Conservation (phyloP, 345 rosid species). For the Moringa oleifera region DNA sequence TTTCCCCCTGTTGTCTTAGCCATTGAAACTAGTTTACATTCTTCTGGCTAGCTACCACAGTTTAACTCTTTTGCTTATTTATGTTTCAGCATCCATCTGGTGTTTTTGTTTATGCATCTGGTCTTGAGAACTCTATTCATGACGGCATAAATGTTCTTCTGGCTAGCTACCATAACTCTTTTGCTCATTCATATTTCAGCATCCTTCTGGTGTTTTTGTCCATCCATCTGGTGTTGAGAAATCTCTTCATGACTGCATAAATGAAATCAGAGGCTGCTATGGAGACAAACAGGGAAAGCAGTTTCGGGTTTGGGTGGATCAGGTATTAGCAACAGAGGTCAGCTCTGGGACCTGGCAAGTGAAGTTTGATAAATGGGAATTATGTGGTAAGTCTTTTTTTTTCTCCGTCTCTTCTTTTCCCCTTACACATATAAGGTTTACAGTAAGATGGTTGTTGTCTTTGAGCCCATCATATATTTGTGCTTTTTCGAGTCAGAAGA, state of each 20-base stretch:
- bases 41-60: background rate
- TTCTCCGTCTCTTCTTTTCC: conserved; percentile 2
- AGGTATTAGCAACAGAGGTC: conserved; percentile 46
- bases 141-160: conserved; percentile 32
- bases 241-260: conserved; percentile 46
- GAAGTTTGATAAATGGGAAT: conserved; percentile 78
- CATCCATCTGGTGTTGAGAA: conserved; percentile 75
- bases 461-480: background rate
- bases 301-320: conserved; percentile 83
- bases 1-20: background rate
- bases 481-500: background rate
- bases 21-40: background rate
- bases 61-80: background rate
- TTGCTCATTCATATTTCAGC: conserved; percentile 34
- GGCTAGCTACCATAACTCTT: background rate
- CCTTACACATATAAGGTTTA: background rate
- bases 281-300: conserved; percentile 78
- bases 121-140: conserved; percentile 50
- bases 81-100: conserved; percentile 49
- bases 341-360: conserved; percentile 62
- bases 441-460: background rate
- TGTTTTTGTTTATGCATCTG: conserved; percentile 63
- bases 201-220: conserved; percentile 45
- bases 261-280: conserved; percentile 40
- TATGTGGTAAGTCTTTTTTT: conserved; percentile 41